Base-by-base conservation (phyloP, 345 rosid species). In the Melaleuca quinquenervia region DNA sequence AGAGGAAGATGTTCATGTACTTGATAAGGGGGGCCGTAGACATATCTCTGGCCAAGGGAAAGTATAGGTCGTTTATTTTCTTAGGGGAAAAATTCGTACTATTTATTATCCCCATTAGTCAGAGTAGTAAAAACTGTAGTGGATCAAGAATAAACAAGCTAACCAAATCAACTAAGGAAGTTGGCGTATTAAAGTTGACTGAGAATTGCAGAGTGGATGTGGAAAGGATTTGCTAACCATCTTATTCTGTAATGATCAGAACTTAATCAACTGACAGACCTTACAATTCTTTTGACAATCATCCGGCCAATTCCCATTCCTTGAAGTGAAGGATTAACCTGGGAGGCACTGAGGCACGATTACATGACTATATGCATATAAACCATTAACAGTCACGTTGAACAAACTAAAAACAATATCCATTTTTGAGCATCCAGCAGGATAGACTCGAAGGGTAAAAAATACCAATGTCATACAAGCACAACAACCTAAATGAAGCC, bases 231-330 rank as follows among this genome's bases (percentile, higher is more conserved):
- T 11, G 13, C 80, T 3, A 70, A 70, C 48, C 80, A 20, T 36
- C 24, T 70, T 70, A 70, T 32, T 3, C 76, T 2, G 45, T 58
- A 85, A 44, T 9, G 49, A 82, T 51, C 7, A 64, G 50, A 62
- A 7, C 52, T 52, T 27, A 41, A 50, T 18, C 74, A 54, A 52
- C 10, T 3, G 8, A 88, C 93, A 86, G 64, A 95, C 99, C 99
- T 95, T 87, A 92, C 84, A 75, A 97, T 92, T 89, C 91, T 92
- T 86, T 90, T 90, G 84, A 95, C 93, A 52, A 97, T 95, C 90
- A 96, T 88, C 90, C 88, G 89, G 85, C 98, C 98, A 83, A 96
- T 94, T 75, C 98, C 99, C 95, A 94, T 89, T 83, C 95, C 84
- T 62, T 82, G 94, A 29, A 93, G 84, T 11, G 95, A 92, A 90